Evolutionary conservation across 1,284 basidiomycete species (phyloP).

Genomic region (Malassezia sp.): DNA sequence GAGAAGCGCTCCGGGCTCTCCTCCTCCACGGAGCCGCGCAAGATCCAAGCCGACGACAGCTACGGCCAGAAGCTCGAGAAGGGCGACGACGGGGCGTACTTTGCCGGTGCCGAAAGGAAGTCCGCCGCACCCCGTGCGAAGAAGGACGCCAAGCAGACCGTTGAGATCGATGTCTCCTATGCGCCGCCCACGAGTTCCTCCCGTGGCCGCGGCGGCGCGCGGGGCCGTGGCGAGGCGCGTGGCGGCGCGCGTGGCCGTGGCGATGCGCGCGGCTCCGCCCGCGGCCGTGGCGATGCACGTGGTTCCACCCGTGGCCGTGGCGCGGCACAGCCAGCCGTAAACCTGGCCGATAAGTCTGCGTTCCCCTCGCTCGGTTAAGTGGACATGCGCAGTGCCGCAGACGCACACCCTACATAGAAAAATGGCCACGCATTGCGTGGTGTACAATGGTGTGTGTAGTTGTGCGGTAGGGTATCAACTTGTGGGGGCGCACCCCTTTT

Average conservation of each 20-base stretch:
- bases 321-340: constrained; percentile 54
- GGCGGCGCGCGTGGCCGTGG: constrained; percentile 19
- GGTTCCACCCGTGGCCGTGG: constrained; percentile 28
- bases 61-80: constrained; percentile 37
- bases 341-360: constrained; percentile 47
- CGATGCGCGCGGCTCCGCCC: constrained; percentile 23
- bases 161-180: constrained; percentile 42
- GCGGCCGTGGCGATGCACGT: constrained; percentile 26
- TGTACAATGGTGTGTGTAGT: too few species aligned
- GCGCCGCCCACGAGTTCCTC: constrained; percentile 18
- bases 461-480: too few species aligned
- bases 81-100: constrained; percentile 36
- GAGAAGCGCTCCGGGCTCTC: constrained; percentile 39
- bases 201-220: constrained; percentile 7
- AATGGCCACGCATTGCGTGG: too few species aligned
- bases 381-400: too few species aligned
- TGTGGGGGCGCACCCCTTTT: too few species aligned
- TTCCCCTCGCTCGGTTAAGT: constrained; percentile 42
- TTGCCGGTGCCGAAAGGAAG: constrained; percentile 32
- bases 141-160: constrained; percentile 31
- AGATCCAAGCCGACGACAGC: constrained; percentile 31
- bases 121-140: constrained; percentile 18
- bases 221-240: constrained; percentile 16
- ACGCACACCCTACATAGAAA: too few species aligned
- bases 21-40: constrained; percentile 22